These are phyloP conservation scores for Auxenochlorella protothecoides DNA, from an alignment of 139 green algal species.

Conservation along the genomic window DNA sequence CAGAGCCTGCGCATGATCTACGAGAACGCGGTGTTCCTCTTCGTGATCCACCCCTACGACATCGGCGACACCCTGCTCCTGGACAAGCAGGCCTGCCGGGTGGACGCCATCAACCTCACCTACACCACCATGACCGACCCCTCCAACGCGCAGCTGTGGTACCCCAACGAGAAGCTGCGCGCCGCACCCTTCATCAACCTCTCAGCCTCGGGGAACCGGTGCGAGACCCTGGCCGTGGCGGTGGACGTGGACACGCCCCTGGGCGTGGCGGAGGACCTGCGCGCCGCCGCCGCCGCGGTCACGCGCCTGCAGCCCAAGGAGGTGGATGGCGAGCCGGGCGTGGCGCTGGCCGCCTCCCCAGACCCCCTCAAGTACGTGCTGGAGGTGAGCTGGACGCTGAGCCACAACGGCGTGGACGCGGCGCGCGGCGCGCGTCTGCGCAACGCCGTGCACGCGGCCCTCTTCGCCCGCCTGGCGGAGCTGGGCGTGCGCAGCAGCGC, in stretches of 20 bases:
- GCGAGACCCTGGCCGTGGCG: conserved; percentile 37
- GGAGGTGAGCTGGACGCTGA: conserved; percentile 18
- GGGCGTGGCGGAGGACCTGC: conserved; percentile 20
- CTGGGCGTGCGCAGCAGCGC: neutral
- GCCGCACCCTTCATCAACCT: conserved; percentile 37
- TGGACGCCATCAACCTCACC: conserved; percentile 37
- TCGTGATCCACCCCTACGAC: conserved; percentile 36
- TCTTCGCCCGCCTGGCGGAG: neutral
- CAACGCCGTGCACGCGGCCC: neutral
- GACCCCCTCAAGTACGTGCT: conserved; percentile 35
- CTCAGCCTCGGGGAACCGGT: conserved; percentile 28
- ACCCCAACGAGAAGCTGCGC: conserved; percentile 36
- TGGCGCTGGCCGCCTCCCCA: conserved; percentile 1
- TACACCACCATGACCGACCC: conserved; percentile 2
- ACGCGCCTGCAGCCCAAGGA: conserved; percentile 25
- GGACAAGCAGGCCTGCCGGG: conserved; percentile 14
- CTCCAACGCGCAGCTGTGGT: conserved; percentile 25
- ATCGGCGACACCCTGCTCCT: conserved; percentile 39
- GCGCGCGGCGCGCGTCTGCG: neutral
- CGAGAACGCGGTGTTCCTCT: conserved; percentile 29
- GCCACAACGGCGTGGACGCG: conserved; percentile 17
- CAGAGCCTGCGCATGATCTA: conserved; percentile 26
- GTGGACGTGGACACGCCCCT: conserved; percentile 35
- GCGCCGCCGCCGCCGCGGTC: conserved; percentile 14
- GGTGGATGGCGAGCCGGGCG: conserved; percentile 8